Evolutionary conservation across 495 filamentous ascomycete genomes (phyloP).

Genomic region (Neurospora tetraspora): DNA sequence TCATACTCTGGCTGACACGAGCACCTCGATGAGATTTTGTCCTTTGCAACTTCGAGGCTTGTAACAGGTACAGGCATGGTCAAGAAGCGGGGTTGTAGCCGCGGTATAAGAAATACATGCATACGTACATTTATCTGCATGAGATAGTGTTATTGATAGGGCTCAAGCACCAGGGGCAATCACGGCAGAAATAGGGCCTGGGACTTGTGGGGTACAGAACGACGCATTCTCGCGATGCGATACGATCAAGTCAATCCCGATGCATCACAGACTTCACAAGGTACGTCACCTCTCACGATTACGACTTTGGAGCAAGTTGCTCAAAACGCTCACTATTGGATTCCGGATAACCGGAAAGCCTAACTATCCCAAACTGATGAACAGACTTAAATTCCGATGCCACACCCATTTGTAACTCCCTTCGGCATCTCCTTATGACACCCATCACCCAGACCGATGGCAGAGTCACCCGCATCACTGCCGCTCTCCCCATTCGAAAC

Average conservation of each 20-base stretch:
- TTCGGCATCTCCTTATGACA: background rate
- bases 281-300: background rate
- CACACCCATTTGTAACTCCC: background rate
- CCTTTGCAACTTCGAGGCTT: background rate
- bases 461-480: background rate
- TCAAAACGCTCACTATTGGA: background rate
- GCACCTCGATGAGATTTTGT: background rate
- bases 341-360: background rate
- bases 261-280: background rate
- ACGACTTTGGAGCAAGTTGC: background rate
- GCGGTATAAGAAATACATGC: background rate
- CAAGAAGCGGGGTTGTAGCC: background rate
- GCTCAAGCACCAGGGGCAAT: background rate
- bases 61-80: background rate
- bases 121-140: background rate
- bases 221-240: background rate
- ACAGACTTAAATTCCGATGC: background rate
- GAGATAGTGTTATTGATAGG: background rate
- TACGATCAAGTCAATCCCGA: background rate
- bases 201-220: background rate
- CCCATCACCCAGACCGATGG: background rate
- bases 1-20: background rate
- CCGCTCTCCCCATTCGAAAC: background rate
- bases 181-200: background rate
- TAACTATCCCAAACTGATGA: background rate